Base-by-base conservation (phyloP, 805 yeast species). In the Yamadazyma sp. region DNA sequence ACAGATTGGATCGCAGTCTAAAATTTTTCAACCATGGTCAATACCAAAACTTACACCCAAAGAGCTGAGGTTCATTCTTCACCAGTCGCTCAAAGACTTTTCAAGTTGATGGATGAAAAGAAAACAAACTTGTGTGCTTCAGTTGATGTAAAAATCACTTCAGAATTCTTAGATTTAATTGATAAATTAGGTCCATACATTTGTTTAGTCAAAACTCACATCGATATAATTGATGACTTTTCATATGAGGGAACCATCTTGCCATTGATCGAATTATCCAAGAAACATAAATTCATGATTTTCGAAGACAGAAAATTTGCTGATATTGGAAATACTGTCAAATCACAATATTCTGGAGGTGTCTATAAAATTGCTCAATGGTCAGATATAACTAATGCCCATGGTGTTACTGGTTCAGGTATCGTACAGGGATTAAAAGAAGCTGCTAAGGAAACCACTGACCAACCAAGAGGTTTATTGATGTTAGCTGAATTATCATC, bases 241-340 rank as follows among this genome's bases (percentile, higher is more conserved):
- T 65, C 85, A 1, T 81, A 80, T 56, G 95, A 86, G 35, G 75
- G 72, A 1, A 89, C 97, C 0, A 75, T 91, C 19, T 60, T 61
- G 5, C 97, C 98, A 1, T 65, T 93, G 43, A 61, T 82, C 40
- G 77, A 56, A 35, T 68, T 93, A 21, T 77, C 96, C 14, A 65
- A 76, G 49, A 87, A 88, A 54, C 91, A 89, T 66, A 78, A 83
- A 45, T 93, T 93, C 53, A 65, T 93, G 71, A 82, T 93, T 47
- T 93, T 93, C 56, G 99, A 93, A 65, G 99, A 93, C 64, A 76
- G 99, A 45, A 93, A 93, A 65, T 93, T 93, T 62, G 98, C 99
- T 16, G 99, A 93, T 60, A 93, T 93, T 50, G 99, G 99, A 12
- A 87, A 89, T 55, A 93, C 98, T 1, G 98, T 93, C 36, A 89